Evolutionary conservation across 179 eudicot species (phyloP), one percentile per base, ranked within the genome.

Genomic region (Pouteria campechiana): DNA sequence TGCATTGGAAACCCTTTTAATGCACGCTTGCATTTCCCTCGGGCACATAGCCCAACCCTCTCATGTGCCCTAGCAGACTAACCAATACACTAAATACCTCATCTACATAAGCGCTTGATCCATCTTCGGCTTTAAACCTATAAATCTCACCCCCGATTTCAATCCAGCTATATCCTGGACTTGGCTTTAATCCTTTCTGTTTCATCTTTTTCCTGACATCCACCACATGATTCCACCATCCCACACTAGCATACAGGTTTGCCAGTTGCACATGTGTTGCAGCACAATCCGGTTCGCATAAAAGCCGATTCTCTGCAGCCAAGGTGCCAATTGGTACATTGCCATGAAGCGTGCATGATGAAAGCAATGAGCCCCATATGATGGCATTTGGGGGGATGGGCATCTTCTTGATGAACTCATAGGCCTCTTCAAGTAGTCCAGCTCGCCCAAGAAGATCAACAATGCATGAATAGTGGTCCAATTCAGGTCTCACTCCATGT

Each of bases 311-410:
- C 60, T 70, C 81, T 32, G 79, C 76, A 52, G 76, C 83, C 48
- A 65, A 73, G 28, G 69, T 69, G n/a, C 83, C 83, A 45, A 69
- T 48, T 70, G 65, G 56, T 39, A 69, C 58, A 59, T 69, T 46
- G 41, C 73, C 58, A 38, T 73, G 71, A 32, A 73, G 73, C 63
- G 68, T 69, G 48, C 76, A 65, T 11, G 73, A 62, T 20, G 74
- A 59, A 18, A 76, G 65, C 43, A 79, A 73, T 27, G 88, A 63
- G 12, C 80, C 83, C 83, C 88, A 79, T 24, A 78, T 70, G 43
- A 75, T 36, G 7, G 69, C 70, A 67, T 75, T 78, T 17, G 88
- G 83, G 32, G 72, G 65, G 34, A 72, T 61, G 17, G 83, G 73
- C 88, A 79, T 75, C 7, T 9, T 52, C 24, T 60, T 62, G 13